Evolutionary conservation across 305 asterid species (phyloP).

Genomic region (Plantago lanceolata): DNA sequence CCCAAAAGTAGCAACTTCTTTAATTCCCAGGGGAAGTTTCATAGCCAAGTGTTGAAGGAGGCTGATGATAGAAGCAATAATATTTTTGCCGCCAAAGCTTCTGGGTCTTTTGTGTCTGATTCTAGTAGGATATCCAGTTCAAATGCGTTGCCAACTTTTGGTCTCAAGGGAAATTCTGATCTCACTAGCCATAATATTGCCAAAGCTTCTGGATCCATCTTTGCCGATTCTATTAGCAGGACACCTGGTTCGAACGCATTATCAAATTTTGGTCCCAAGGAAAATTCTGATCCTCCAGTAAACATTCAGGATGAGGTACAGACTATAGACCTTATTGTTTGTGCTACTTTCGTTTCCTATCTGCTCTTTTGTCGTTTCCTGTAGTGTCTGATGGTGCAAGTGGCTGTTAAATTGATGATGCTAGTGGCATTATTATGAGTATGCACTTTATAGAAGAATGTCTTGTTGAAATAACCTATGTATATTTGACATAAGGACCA

Average conservation of each 20-base stretch:
- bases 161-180: slow-evolving; percentile 28
- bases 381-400: no score
- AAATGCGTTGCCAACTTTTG: slow-evolving; percentile 18
- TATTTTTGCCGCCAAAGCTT: slow-evolving; percentile 27
- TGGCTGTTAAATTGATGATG: not conserved
- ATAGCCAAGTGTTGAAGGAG: slow-evolving; percentile 30
- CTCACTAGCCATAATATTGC: slow-evolving; percentile 29
- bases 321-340: not conserved
- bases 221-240: slow-evolving; percentile 28
- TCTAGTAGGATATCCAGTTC: slow-evolving; percentile 32
- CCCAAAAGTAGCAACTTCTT: slow-evolving; percentile 28
- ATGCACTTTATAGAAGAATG: not conserved
- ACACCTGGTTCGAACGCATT: slow-evolving; percentile 30
- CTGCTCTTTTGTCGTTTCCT: no score
- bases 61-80: slow-evolving; percentile 32
- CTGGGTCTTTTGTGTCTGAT: slow-evolving; percentile 29
- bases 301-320: slow-evolving; percentile 34
- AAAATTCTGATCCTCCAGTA: slow-evolving; percentile 28
- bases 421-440: not conserved
- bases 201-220: slow-evolving; percentile 31
- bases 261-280: slow-evolving; percentile 32
- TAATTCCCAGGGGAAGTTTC: slow-evolving; percentile 30
- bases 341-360: not conserved
- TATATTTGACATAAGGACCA: not conserved
- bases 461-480: not conserved